Base-by-base conservation (phyloP, 1,284 basidiomycete species). In the Leccinum colubrinum region DNA sequence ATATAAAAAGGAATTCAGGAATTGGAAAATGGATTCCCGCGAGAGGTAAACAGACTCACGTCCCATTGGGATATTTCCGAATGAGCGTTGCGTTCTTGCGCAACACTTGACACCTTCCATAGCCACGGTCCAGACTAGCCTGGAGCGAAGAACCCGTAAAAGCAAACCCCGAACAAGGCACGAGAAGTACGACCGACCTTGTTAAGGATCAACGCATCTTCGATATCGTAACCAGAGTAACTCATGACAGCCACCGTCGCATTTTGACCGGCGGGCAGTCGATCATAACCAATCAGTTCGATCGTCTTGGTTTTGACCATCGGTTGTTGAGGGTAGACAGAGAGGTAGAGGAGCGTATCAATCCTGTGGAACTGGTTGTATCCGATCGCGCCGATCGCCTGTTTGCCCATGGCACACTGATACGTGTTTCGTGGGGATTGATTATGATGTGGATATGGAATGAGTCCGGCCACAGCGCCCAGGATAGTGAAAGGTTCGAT, bases 231-330 rank as follows among this genome's bases (percentile, higher is more conserved):
- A 30, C 97, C 97, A 2, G 95, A 98, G 79, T 93, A 99, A 72
- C 93, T 95, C 97, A 99, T 99, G 66, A 99, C 95, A 2, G 97
- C 98, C 48, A 99, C 94, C 1, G 92, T 99, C 4, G 97, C 97
- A 74, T 99, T 99, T 77, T 99, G 96, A 5, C 97, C 97, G 3
- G 97, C 97, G 0, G 97, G 97, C 6, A 99, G 84, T 66, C 91
- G 90, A 78, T 99, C 96, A 74, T 99, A 99, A 0, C 96, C 97
- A 60, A 98, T 87, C 59, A 99, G 78, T 75, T 99, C 97, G 66
- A 99, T 98, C 1, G 96, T 97, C 76, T 97, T 96, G 6, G 97
- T 98, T 79, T 98, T 98, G 65, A 98, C 97, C 96, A 99, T 98
- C 0, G 97, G 98, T 72, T 98, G 93, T 72, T 99, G 97, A 11